Evolutionary conservation across 2,329 filamentous ascomycete species (phyloP).

Genomic region (Samsoniella hepiali): DNA sequence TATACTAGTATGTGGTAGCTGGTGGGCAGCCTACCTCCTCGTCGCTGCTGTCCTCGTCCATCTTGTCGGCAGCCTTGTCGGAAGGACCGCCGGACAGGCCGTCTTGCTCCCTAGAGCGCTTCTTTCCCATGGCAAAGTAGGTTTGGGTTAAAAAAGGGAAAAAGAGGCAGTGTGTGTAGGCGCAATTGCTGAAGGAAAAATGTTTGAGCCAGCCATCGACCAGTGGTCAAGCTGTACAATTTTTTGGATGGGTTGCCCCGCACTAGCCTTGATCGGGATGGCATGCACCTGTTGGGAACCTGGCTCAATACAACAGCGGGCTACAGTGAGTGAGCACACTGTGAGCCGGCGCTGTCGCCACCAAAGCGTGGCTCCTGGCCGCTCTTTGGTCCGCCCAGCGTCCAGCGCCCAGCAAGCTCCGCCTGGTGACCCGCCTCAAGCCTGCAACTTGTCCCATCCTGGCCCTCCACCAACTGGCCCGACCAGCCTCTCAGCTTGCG

Average conservation of each 20-base stretch:
- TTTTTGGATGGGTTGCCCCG: conserved; percentile 15
- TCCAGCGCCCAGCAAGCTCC: conserved; percentile 7
- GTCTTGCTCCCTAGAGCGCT: conserved; percentile 47
- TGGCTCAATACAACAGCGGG: background rate
- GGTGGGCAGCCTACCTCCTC: conserved; percentile 43
- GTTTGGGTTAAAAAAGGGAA: background rate
- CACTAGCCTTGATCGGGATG: conserved; percentile 15
- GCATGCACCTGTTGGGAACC: too few species aligned
- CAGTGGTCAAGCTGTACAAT: background rate
- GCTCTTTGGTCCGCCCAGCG: conserved; percentile 6
- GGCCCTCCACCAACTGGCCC: background rate
- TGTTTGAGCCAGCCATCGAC: background rate
- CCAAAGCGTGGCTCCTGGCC: background rate
- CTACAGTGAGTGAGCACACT: background rate
- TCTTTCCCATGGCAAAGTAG: conserved; percentile 44
- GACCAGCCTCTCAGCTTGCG: conserved; percentile 20
- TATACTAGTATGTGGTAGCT: background rate
- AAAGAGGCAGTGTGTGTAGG: background rate
- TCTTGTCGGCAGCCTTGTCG: conserved; percentile 45
- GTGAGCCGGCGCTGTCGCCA: background rate
- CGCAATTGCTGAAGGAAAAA: background rate
- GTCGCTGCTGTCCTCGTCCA: conserved; percentile 52
- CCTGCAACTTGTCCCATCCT: conserved; percentile 2
- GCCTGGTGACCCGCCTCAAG: background rate
- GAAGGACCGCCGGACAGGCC: conserved; percentile 38